Base-by-base conservation (phyloP, 2,329 filamentous ascomycete genomes). In the Catunica adiposa region DNA sequence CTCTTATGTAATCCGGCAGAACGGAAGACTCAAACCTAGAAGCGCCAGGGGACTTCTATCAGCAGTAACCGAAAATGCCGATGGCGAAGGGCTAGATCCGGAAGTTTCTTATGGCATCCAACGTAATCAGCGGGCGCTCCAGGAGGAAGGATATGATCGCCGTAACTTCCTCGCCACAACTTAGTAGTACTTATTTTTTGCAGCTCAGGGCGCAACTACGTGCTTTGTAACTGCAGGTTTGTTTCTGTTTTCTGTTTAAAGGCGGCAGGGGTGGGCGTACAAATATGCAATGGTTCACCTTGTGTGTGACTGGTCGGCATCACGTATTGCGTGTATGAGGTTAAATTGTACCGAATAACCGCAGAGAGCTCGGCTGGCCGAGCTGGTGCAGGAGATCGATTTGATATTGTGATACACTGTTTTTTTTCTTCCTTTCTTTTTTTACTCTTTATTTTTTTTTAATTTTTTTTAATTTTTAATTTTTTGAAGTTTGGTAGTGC, bases 41-140 rank as follows among this genome's bases (percentile, higher is more conserved):
- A 53, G 34, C 46, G 44, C 44, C 46, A 55, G 52, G 38, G 38
- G 51, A 51, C 25, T n/a, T n/a, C 25, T 26, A 53, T 53, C 38
- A 58, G 53, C 31, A 55, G 40, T 58, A 58, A 31, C 56, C 56
- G 56, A 58, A 58, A 58, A 55, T 53, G 53, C 56, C 56, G 56
- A 58, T 53, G 48, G 56, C 48, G 38, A 54, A 55, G 56, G 53
- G 44, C 56, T 53, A 40, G 25, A 51, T 51, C 40, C 23, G 52
- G 34, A 34, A 56, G 34, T 34, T 26, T 17, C 29, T 20, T 17
- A 37, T 26, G 6, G 11, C 26, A 50, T 4, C 29, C n/a, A 26
- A n/a, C 40, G 15, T 8, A 22, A 22, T 7, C 15, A 54, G 17
- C 23, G 22, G 14, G 17, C 23, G 47, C 47, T 22, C 47, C 47